Base-by-base conservation (phyloP, 2,329 filamentous ascomycete genomes). In the Davidsoniella eucalypti region DNA sequence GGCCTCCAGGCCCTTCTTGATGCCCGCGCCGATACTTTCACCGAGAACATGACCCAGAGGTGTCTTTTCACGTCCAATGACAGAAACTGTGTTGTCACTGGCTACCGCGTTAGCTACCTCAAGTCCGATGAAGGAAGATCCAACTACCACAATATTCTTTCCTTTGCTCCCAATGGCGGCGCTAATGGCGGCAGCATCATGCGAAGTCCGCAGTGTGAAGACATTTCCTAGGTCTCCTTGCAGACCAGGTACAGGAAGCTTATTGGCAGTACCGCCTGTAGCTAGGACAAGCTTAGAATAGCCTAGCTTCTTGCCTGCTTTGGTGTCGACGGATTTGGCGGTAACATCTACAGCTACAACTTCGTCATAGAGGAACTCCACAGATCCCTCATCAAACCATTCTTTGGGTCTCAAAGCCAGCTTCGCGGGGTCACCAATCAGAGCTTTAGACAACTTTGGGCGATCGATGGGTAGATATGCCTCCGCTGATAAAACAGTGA, bases 81-180 rank as follows among this genome's bases (percentile, higher is more conserved):
- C 78, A 6, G 83, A 83, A 14, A 98, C 87, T 7, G 80, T 68
- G 63, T 98, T 94, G 58, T 83, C 82, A 58, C 82, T 83, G 42
- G 75, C 67, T 0, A 83, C 80, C 0, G 93, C 82, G 55, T 88
- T 92, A 54, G 84, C 90, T n/a, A 93, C 77, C 65, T 98, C 92
- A 84, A 98, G 93, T 39, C 92, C 92, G 60, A 98, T 98, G 65
- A 98, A 98, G 0, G 87, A 94, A 53, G 84, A 90, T 39, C 92
- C 92, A 49, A 98, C 72, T 12, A 98, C 73, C 44, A 94, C 87
- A 56, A 98, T 79, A 65, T 94, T 95, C 73, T 94, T 95, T 53
- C 78, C 79, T 61, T 84, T 82, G 44, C 85, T 77, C 26, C 87
- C 87, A 44, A 94, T 84, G 5, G 87, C 86, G 1, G 70, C 72